Conservation (phyloP, 139 green algal species). For the Nannochloris sp. region DNA sequence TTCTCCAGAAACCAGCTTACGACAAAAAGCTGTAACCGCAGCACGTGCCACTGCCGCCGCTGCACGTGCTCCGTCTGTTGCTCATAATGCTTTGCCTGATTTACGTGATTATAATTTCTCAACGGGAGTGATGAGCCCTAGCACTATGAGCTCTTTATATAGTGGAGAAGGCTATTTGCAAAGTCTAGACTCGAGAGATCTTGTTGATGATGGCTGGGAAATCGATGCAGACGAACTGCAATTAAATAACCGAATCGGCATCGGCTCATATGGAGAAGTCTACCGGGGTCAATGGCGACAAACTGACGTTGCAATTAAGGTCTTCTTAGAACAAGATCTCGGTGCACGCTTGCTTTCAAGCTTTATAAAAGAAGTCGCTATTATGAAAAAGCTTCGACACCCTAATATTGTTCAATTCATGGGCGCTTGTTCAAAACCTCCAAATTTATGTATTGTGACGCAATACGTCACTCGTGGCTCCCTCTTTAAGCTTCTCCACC, state of each 20-base stretch:
- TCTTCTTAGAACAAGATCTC: constrained; percentile 71
- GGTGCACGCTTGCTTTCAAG: constrained; percentile 20
- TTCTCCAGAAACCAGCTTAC: no score
- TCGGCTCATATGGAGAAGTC: constrained; percentile 69
- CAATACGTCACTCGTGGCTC: constrained; percentile 57
- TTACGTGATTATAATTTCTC: no score
- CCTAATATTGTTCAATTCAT: constrained; percentile 69
- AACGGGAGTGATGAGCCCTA: no score
- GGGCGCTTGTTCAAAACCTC: constrained; percentile 44
- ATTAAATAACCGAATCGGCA: constrained; percentile 65
- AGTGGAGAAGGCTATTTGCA: no score
- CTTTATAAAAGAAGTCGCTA: constrained; percentile 44
- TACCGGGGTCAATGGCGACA: constrained; percentile 67
- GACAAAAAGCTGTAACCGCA: no score
- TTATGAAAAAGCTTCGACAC: constrained; percentile 62
- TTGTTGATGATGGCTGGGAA: constrained; percentile 50
- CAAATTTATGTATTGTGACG: constrained; percentile 71
- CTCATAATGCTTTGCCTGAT: no score
- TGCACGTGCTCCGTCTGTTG: no score
- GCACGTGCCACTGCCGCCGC: no score
- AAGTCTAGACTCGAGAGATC: no score
- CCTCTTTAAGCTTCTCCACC: constrained; percentile 63
- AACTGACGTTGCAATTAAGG: constrained; percentile 90
- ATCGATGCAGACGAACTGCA: constrained; percentile 56
- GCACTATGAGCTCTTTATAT: no score